Evolutionary conservation across 371 early-diverging fungal species (phyloP).

Genomic region (Mortierella sp.): DNA sequence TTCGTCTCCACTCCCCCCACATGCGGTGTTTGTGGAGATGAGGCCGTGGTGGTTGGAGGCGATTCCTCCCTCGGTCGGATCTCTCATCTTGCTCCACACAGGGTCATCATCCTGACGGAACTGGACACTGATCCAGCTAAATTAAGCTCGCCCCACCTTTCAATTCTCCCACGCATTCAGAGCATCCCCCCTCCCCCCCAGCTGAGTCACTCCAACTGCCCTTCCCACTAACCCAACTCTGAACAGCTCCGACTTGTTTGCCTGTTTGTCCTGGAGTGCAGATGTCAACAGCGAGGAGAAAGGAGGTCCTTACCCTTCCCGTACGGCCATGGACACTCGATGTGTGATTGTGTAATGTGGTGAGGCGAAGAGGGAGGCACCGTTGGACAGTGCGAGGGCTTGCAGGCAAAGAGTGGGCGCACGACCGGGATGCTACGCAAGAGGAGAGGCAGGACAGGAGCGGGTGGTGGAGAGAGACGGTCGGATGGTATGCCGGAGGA

Average conservation of each 20-base stretch:
- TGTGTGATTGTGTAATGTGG: background rate
- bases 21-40: too few relatives aligned
- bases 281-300: background rate
- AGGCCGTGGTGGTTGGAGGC: too few relatives aligned
- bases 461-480: background rate
- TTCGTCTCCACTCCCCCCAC: too few relatives aligned
- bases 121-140: too few relatives aligned
- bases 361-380: background rate
- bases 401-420: background rate
- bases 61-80: too few relatives aligned
- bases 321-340: slow-evolving; percentile 29
- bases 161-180: slow-evolving; percentile 22
- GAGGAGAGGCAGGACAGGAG: background rate
- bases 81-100: too few relatives aligned
- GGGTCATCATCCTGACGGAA: too few relatives aligned
- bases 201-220: too few relatives aligned
- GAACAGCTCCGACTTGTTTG: too few relatives aligned
- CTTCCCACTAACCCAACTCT: too few relatives aligned
- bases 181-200: background rate
- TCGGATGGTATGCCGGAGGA: background rate
- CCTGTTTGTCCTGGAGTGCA: background rate
- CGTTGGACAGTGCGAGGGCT: background rate
- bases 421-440: background rate
- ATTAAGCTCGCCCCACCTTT: background rate
- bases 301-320: slow-evolving; percentile 37